phyloP scores from a whole-genome alignment of 257 asterid genomes.

The Solanum appendiculatum region DNA sequence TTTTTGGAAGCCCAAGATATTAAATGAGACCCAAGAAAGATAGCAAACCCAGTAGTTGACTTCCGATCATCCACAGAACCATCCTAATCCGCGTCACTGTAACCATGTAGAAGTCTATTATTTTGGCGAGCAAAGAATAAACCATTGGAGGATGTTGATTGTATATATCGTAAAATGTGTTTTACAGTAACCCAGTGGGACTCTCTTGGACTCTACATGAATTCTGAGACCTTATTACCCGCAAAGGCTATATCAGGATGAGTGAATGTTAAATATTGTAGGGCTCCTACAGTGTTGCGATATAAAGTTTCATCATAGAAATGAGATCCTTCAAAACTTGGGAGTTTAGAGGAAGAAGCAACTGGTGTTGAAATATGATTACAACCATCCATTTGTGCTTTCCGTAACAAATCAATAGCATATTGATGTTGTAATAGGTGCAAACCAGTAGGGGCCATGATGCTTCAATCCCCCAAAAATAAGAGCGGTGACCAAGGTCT shows the following conservation, averaged over 20 bases:
- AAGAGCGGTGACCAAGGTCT: background rate
- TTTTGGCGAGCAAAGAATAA: background rate
- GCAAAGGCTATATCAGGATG: no score
- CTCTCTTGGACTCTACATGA: background rate
- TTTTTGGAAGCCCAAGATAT: background rate
- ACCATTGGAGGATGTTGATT: background rate
- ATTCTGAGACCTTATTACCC: background rate
- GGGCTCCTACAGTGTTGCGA: background rate
- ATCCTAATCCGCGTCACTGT: background rate
- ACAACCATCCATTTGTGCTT: background rate
- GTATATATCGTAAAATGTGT: no score
- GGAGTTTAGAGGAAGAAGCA: background rate
- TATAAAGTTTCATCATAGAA: background rate
- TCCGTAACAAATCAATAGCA: background rate
- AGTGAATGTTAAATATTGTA: background rate
- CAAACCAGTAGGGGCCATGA: background rate
- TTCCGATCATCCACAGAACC: background rate
- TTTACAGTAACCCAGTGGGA: background rate
- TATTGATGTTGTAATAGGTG: no score
- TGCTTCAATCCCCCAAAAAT: background rate
- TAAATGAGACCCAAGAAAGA: background rate
- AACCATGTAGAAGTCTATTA: background rate
- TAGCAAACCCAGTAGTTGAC: background rate
- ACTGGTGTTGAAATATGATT: background rate
- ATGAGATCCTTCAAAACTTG: background rate